Evolutionary conservation across 805 yeast genomes (phyloP), one percentile per base, ranked within the genome.

Genomic region (Sugiyamaella marilandica): DNA sequence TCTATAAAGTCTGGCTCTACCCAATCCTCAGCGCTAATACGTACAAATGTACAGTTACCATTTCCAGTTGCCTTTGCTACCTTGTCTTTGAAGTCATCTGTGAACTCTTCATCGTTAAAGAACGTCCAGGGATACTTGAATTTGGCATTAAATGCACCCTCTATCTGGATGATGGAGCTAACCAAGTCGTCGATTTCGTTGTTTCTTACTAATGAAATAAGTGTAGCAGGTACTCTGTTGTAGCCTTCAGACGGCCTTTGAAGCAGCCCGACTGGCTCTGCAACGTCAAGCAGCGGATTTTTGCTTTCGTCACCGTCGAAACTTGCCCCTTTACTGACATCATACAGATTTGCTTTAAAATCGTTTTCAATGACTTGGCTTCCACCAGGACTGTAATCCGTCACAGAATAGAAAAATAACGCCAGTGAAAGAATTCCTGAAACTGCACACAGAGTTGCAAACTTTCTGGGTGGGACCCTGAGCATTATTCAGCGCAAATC

Each of bases 81-180:
- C 18, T 63, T 62, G 2, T 66, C 58, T 63, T 74, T 84, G 71
- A 89, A 88, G 18, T 66, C 66, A 0, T 80, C 78, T 1, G 79
- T 70, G 64, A 89, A 89, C 2, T 82, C 82, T 51, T 71, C 73
- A 61, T 89, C 95, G 64, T 88, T 89, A 45, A 89, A 65, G 55
- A 89, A 85, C 2, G 88, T 87, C 71, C 88, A 88, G 0, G 96
- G 95, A 64, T 89, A 89, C 45, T 77, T 75, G 67, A 83, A 89
- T 61, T 85, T 85, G 29, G 67, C 55, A 64, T 89, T 89, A 72
- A 87, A 89, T 1, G 70, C 74, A 26, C 65, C 65, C 63, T 89
- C 95, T 34, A 89, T 75, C 58, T 77, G 79, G 51, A 64, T 65
- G 51, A 89, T 80, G 1, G 95, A 78, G 2, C 61, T 58, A 1